These are phyloP conservation scores for Bertia moriformis DNA, from an alignment of 2,329 filamentous ascomycete genomes.

Conservation along the genomic window DNA sequence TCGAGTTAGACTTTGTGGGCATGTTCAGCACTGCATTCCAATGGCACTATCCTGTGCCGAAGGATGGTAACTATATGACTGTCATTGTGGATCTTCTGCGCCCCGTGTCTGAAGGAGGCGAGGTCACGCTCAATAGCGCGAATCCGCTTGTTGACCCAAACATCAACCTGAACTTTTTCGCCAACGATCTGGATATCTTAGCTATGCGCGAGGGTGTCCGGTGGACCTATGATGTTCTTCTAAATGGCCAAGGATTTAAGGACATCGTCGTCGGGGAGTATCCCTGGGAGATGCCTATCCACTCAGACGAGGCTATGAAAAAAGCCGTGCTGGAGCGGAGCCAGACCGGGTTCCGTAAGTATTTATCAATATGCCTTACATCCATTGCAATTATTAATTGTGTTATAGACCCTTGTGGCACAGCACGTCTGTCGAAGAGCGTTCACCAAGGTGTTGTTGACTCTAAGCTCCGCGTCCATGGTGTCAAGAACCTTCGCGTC, in stretches of 20 bases:
- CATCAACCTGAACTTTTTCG: conserved; percentile 27
- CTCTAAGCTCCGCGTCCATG: conserved; percentile 13
- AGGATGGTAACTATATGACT: conserved; percentile 33
- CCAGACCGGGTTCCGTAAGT: conserved; percentile 44
- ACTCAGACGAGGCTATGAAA: conserved; percentile 40
- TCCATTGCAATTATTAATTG: no score
- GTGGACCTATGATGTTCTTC: conserved; percentile 40
- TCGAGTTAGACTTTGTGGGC: conserved; percentile 46
- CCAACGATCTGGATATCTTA: conserved; percentile 31
- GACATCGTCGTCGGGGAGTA: conserved; percentile 37
- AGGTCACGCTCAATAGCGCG: conserved; percentile 22
- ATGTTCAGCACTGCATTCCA: conserved; percentile 37
- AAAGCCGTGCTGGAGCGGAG: conserved; percentile 38
- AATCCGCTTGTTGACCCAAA: conserved; percentile 20
- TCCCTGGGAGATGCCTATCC: conserved; percentile 43
- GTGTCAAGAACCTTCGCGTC: conserved; percentile 11
- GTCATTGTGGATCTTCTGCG: conserved; percentile 37
- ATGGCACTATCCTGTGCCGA: conserved; percentile 27
- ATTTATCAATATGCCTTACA: no score
- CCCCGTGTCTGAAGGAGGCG: conserved; percentile 24
- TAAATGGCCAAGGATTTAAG: conserved; percentile 37
- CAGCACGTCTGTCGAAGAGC: conserved; percentile 31
- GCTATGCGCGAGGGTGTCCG: conserved; percentile 42
- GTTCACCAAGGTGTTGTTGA: conserved; percentile 26
- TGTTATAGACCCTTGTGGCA: conserved; percentile 34